phyloP scores from a whole-genome alignment of 345 rosid species.

The Eucalyptus erythrocorys region DNA sequence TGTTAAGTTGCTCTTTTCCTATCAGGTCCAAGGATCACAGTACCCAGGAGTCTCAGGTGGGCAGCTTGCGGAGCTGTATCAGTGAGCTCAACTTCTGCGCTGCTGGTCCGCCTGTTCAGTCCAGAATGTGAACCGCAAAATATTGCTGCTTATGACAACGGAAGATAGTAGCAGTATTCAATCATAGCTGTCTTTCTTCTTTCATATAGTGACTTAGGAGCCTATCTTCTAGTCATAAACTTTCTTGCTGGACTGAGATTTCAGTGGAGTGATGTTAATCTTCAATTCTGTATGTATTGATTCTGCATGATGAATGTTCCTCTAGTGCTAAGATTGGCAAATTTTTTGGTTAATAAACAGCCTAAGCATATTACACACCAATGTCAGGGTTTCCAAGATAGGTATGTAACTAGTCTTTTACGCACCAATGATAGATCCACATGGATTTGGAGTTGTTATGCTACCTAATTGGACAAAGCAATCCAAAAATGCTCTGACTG shows the following conservation, averaged over 20 bases:
- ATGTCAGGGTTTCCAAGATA: neutral
- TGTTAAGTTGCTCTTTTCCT: neutral
- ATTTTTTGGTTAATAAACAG: neutral
- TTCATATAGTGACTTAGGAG: neutral
- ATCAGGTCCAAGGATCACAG: constrained; percentile 50
- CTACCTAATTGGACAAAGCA: neutral
- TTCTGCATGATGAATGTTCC: neutral
- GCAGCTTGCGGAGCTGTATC: constrained; percentile 81
- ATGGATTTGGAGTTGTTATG: neutral
- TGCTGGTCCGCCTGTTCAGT: constrained; percentile 73
- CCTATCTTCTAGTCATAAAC: neutral
- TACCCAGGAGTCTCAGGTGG: constrained; percentile 75
- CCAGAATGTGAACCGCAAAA: constrained; percentile 97
- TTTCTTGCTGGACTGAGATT: neutral
- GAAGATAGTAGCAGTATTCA: neutral
- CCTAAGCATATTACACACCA: neutral
- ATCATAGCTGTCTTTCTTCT: neutral
- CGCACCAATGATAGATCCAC: neutral
- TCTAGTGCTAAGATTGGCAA: neutral
- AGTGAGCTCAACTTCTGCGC: constrained; percentile 50
- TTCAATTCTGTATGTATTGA: neutral
- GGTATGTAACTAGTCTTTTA: neutral
- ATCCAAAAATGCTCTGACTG: neutral
- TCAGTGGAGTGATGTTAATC: neutral
- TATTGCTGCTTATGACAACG: constrained; percentile 64